Base-by-base conservation (phyloP, 1,139 yeast species). In the Taphrina flavorubra region DNA sequence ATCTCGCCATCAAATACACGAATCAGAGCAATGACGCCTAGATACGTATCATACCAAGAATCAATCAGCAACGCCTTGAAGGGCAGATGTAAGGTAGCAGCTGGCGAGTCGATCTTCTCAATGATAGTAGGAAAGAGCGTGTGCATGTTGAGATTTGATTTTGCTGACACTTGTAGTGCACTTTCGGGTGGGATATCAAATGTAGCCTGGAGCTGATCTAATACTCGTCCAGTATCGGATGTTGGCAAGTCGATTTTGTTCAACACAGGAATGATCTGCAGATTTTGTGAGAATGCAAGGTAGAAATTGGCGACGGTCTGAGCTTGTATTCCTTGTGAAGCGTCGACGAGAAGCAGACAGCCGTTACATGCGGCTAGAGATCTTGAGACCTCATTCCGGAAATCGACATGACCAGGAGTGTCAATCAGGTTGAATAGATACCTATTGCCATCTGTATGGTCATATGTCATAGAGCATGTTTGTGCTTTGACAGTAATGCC, bases 391-490 rank as follows among this genome's bases (percentile, higher is more conserved):
- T 94, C 99, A 8, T 96, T 90, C 68, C 97, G 81, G 77, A 94
- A 94, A 77, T 94, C 99, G 40, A 94, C 99, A 77, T 94, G 99
- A 0, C 99, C 99, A 0, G 99, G 99, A 0, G 99, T 94, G 79
- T 94, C 99, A 70, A 94, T 97, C 69, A 94, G 82, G 79, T 94
- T 97, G 65, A 94, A 79, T 69, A 94, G 78, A 75, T 90, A 94
- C 73, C 92, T 97, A 73, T 85, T 79, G 5, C 84, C 84, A 44
- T 63, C 67, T 8, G 88, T 85, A 75, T 90, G 86, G 34, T 83
- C 82, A 76, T 92, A 91, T 69, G 94, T 83, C 98, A 94, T 94
- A 0, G 97, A 84, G 74, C 97, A 94, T 0, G 98, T 92, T 76
- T 94, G 98, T 0, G 99, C 98, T 77, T 94, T 94, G 68, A 94